These are phyloP conservation scores for Glycyrrhiza uralensis DNA, from an alignment of 306 rosid species.

Conservation along the genomic window DNA sequence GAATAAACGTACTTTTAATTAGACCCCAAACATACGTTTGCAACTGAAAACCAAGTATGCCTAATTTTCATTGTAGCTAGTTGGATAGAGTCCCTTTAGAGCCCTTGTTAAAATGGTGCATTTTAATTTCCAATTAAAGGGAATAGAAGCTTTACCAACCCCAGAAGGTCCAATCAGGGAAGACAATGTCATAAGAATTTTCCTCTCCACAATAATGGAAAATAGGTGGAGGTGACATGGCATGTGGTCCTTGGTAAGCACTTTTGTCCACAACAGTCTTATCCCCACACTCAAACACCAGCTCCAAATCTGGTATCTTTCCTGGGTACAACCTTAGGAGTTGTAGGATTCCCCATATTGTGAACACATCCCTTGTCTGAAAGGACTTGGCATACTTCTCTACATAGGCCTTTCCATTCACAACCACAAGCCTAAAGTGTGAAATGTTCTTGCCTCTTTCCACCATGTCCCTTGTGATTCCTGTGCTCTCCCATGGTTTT, in stretches of 20 bases:
- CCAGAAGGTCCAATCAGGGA: constrained; percentile 65
- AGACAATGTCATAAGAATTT: constrained; percentile 36
- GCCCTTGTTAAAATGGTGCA: neutral
- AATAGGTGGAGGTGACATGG: constrained; percentile 35
- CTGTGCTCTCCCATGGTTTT: constrained; percentile 40
- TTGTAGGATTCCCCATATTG: constrained; percentile 55
- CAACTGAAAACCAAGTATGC: too few species aligned
- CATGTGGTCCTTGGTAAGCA: neutral
- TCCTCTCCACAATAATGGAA: constrained; percentile 48
- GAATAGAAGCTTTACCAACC: constrained; percentile 48
- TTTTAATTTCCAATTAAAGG: neutral
- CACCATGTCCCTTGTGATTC: constrained; percentile 47
- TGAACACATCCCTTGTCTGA: constrained; percentile 50
- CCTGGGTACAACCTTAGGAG: constrained; percentile 51
- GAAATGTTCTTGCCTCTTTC: constrained; percentile 24
- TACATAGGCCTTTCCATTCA: constrained; percentile 42
- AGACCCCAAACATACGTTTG: too few species aligned
- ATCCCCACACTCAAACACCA: constrained; percentile 49
- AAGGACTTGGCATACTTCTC: constrained; percentile 15
- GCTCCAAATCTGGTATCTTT: constrained; percentile 44
- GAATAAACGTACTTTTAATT: too few species aligned
- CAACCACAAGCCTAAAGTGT: constrained; percentile 38
- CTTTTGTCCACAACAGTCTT: constrained; percentile 15
- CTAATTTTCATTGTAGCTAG: too few species aligned
- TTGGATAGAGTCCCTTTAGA: neutral